A percentile compares a stretch with the other conserved stretches of the same genome.
These are phyloP conservation scores for Podospora pseudopauciseta DNA, from an alignment of 495 filamentous ascomycete genomes.

Conservation along the genomic window DNA sequence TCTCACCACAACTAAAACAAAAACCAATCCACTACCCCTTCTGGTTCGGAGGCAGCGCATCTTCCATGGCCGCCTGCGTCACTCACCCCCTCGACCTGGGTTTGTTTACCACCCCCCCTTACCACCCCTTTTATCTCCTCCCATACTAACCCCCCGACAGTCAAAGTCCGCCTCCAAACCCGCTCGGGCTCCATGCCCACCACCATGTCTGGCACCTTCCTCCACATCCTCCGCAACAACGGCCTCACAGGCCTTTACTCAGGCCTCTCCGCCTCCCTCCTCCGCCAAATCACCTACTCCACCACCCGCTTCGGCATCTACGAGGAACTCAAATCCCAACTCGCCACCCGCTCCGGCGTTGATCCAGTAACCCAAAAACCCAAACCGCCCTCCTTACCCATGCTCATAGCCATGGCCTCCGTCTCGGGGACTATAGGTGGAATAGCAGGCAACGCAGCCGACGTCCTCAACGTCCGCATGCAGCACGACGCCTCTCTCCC, in stretches of 20 bases:
- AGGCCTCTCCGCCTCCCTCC: constrained; percentile 84
- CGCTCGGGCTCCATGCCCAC: constrained; percentile 61
- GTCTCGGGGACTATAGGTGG: constrained; percentile 86
- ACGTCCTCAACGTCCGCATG: constrained; percentile 98
- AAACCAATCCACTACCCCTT: constrained; percentile 66
- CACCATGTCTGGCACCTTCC: constrained; percentile 77
- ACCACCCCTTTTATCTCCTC: neutral
- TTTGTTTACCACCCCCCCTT: constrained; percentile 37
- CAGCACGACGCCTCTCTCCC: constrained; percentile 89
- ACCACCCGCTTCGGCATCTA: constrained; percentile 93
- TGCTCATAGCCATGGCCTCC: constrained; percentile 75
- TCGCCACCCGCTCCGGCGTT: constrained; percentile 56
- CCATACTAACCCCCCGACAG: neutral
- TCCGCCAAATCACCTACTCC: constrained; percentile 89
- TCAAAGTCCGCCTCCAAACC: constrained; percentile 76
- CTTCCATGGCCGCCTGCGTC: constrained; percentile 81
- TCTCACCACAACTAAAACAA: constrained; percentile 35
- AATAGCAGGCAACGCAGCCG: constrained; percentile 86
- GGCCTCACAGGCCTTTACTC: constrained; percentile 76
- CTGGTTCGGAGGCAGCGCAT: constrained; percentile 93
- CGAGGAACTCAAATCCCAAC: constrained; percentile 81
- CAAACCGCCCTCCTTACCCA: constrained; percentile 57
- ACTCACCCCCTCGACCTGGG: constrained; percentile 87
- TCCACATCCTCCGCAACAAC: constrained; percentile 61
- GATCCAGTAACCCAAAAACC: constrained; percentile 34